Conservation (phyloP, 108 stramenopile species). For the Aureococcus anophagefferens region DNA sequence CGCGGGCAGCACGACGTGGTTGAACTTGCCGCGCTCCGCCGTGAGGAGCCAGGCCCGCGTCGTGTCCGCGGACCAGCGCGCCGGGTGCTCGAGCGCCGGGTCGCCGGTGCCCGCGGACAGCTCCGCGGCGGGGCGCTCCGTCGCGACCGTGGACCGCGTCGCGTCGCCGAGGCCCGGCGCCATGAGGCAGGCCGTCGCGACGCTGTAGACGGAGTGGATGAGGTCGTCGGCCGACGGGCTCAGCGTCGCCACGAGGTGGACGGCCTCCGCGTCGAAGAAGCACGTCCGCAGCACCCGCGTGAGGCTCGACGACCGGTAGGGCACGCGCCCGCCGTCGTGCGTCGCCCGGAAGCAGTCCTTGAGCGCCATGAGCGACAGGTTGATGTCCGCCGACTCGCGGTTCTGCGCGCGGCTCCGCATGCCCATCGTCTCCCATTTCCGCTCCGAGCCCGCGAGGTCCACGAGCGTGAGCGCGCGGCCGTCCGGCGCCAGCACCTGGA, state of each 20-base stretch:
- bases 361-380: constrained; percentile 11
- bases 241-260: constrained; percentile 8
- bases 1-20: constrained; percentile 9
- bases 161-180: background rate
- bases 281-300: constrained; percentile 12
- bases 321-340: constrained; percentile 1
- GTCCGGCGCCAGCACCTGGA: background rate
- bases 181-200: constrained; percentile 3
- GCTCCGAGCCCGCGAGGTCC: constrained; percentile 19
- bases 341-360: constrained; percentile 18
- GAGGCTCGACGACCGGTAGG: constrained; percentile 5
- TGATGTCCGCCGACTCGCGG: constrained; percentile 14
- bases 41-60: constrained; percentile 6
- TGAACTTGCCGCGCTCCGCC: constrained; percentile 4
- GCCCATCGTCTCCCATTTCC: constrained; percentile 14
- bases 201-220: constrained; percentile 7
- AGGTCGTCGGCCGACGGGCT: constrained; percentile 9
- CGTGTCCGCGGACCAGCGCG: background rate
- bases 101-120: too few species aligned
- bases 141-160: background rate
- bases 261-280: constrained; percentile 4
- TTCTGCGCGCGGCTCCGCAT: constrained; percentile 3
- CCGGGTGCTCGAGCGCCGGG: too few species aligned
- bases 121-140: background rate
- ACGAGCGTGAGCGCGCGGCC: background rate